Evolutionary conservation across 2,329 filamentous ascomycete species (phyloP).

Genomic region (Botrytis elliptica): DNA sequence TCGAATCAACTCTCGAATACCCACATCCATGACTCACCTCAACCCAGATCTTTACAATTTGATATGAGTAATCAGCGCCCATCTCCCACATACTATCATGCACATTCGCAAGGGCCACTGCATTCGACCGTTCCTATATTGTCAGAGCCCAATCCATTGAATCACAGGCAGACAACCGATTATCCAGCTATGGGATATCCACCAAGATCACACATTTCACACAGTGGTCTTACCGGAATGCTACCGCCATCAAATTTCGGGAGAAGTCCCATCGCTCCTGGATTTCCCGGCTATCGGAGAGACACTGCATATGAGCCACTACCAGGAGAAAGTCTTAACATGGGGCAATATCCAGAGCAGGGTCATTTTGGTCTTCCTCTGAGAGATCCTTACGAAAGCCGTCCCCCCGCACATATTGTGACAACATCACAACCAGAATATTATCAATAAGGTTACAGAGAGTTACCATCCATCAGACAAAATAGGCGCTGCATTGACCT

Average conservation of each 20-base stretch:
- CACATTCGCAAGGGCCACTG: constrained; percentile 10
- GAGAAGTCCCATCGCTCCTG: not conserved
- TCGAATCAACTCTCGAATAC: constrained; percentile 15
- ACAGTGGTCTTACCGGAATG: not conserved
- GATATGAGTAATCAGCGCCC: constrained; percentile 13
- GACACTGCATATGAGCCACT: constrained; percentile 5
- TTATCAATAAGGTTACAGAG: not conserved
- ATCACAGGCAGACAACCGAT: not conserved
- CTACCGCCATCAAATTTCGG: constrained; percentile 7
- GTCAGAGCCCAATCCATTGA: constrained; percentile 10
- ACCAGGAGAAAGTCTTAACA: not conserved
- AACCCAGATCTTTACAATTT: constrained; percentile 15
- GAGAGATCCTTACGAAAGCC: constrained; percentile 10
- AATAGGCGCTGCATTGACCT: too few relatives aligned
- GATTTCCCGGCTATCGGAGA: constrained; percentile 10
- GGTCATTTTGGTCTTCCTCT: not conserved
- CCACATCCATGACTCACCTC: constrained; percentile 16
- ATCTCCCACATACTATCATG: constrained; percentile 12
- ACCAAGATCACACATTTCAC: constrained; percentile 2
- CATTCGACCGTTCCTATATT: constrained; percentile 8
- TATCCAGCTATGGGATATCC: constrained; percentile 13
- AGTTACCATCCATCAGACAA: not conserved
- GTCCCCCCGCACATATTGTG: constrained; percentile 5
- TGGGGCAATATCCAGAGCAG: constrained; percentile 12
- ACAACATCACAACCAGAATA: constrained; percentile 12